These are phyloP conservation scores for Centaurea solstitialis DNA, from an alignment of 129 eudicot species.

Conservation along the genomic window DNA sequence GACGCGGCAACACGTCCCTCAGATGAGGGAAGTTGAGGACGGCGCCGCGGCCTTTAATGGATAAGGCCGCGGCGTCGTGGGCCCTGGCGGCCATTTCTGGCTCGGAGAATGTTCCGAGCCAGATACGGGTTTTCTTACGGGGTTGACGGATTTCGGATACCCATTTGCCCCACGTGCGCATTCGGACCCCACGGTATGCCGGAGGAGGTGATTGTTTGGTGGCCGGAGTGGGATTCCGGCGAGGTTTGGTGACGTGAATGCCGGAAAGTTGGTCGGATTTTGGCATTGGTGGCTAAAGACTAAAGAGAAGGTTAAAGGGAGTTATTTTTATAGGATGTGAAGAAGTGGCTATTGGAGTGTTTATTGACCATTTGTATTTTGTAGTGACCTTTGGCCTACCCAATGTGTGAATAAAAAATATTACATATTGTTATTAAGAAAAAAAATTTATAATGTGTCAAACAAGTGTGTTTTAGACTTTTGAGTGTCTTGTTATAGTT, in stretches of 20 bases:
- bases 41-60: conserved; percentile 65
- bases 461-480: no score
- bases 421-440: no score
- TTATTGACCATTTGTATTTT: conserved; percentile 30
- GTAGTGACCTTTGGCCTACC: conserved; percentile 31
- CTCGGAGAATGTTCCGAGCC: conserved; percentile 86
- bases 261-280: conserved; percentile 10
- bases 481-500: no score
- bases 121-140: conserved; percentile 78
- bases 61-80: conserved; percentile 74
- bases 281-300: conserved; percentile 18
- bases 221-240: conserved; percentile 13
- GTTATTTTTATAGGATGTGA: background rate
- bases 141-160: conserved; percentile 92
- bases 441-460: no score
- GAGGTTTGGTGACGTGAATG: background rate
- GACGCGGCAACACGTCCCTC: conserved; percentile 59
- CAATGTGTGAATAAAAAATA: no score
- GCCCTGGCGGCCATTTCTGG: conserved; percentile 98
- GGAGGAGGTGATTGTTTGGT: conserved; percentile 38
- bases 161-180: conserved; percentile 98
- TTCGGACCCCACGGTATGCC: conserved; percentile 73
- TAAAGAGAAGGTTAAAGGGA: background rate
- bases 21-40: conserved; percentile 78
- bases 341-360: conserved; percentile 19